Conservation (phyloP, 352 stramenopile species). For the Phytophthora rubi region DNA sequence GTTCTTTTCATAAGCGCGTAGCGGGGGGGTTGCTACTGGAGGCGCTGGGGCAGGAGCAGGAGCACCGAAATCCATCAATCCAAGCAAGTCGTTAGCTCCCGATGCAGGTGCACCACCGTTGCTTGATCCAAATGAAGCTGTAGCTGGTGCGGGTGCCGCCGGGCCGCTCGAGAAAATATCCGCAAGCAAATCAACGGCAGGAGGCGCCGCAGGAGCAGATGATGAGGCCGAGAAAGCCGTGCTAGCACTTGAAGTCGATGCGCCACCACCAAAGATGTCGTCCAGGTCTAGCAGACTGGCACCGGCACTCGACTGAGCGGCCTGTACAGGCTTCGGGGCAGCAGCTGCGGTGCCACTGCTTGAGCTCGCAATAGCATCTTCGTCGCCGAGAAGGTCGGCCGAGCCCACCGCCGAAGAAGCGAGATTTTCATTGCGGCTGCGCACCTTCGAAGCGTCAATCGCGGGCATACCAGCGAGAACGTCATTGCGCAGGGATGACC, state of each 20-base stretch:
- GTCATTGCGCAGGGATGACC: constrained; percentile 78
- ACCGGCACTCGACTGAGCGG: constrained; percentile 35
- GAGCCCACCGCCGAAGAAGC: constrained; percentile 38
- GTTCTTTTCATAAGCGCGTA: constrained; percentile 97
- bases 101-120: constrained; percentile 19
- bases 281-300: constrained; percentile 94
- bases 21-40: constrained; percentile 47
- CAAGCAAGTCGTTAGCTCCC: constrained; percentile 59
- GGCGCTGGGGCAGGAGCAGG: constrained; percentile 33
- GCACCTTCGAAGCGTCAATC: constrained; percentile 90
- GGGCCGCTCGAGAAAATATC: constrained; percentile 92
- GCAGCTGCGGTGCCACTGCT: constrained; percentile 17
- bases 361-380: constrained; percentile 22
- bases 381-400: constrained; percentile 88
- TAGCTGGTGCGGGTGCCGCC: constrained; percentile 26
- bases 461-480: constrained; percentile 95
- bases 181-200: constrained; percentile 91
- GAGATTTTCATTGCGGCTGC: constrained; percentile 65
- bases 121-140: constrained; percentile 22
- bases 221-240: constrained; percentile 31
- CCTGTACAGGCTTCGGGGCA: constrained; percentile 30
- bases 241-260: constrained; percentile 32
- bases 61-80: constrained; percentile 80
- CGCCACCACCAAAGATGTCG: constrained; percentile 93
- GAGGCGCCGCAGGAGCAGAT: constrained; percentile 34